Conservation (phyloP, 306 rosid genomes). For the apple (Malus domestica) region ASM211411v1 NC_041801.1:26039501-26040000, state of each 20-base stretch:
- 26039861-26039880: neutral
- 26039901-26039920: neutral
- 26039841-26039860: neutral
- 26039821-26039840: constrained; percentile 34
- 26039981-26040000: neutral
- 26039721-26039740: constrained; percentile 41
- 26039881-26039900: neutral
- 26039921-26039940: neutral
- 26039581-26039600: neutral
- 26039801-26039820: constrained; percentile 37
- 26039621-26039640: neutral
- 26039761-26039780: constrained; percentile 24
- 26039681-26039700: constrained; percentile 38
- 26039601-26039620: neutral
- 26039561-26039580: neutral
- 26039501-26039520: constrained; percentile 38
- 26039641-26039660: constrained; percentile 40
- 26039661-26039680: constrained; percentile 19
- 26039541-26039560: constrained; percentile 39
- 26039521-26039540: constrained; percentile 38
- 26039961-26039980: neutral
- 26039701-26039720: constrained; percentile 37
- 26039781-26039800: constrained; percentile 42
- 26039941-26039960: neutral
- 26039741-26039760: constrained; percentile 38